phyloP scores from a whole-genome alignment of 768 basidiomycete species.

The Collybia nuda region DNA sequence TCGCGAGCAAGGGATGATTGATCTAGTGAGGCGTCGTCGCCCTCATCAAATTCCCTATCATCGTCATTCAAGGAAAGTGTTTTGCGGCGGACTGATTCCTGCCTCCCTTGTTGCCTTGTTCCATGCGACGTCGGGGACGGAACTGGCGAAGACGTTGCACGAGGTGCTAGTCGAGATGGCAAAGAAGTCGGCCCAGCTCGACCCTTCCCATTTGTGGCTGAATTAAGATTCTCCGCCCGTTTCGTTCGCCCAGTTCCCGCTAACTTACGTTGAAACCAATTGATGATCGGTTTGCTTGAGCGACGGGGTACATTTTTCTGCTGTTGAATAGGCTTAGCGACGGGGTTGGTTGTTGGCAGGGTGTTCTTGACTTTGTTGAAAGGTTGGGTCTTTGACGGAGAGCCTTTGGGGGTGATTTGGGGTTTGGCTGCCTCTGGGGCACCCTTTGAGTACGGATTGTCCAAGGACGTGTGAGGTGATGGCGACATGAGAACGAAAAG shows the following conservation, averaged over 20 bases:
- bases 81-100: slow-evolving; percentile 42
- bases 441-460: not conserved
- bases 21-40: slow-evolving; percentile 46
- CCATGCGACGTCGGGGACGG: slow-evolving; percentile 26
- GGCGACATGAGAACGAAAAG: slow-evolving; percentile 5
- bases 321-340: slow-evolving; percentile 32
- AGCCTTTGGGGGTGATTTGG: slow-evolving; percentile 12
- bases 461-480: slow-evolving; percentile 2
- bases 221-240: slow-evolving; percentile 39
- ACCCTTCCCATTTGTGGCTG: slow-evolving; percentile 28
- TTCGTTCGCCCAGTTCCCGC: slow-evolving; percentile 65
- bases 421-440: slow-evolving; percentile 10
- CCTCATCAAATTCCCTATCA: slow-evolving; percentile 44
- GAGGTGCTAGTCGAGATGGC: slow-evolving; percentile 34
- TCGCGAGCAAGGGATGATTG: slow-evolving; percentile 66
- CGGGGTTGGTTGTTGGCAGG: slow-evolving; percentile 12
- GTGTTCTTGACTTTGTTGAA: slow-evolving; percentile 13
- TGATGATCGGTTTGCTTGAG: slow-evolving; percentile 83
- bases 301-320: slow-evolving; percentile 66
- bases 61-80: slow-evolving; percentile 68
- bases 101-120: slow-evolving; percentile 29
- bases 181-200: slow-evolving; percentile 23
- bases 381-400: slow-evolving; percentile 21
- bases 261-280: slow-evolving; percentile 88
- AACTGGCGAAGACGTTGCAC: slow-evolving; percentile 44